A percentile compares a stretch with the other conserved stretches of the same genome.
Conservation (phyloP, 768 basidiomycete genomes). For the Royoungia palumana region DNA sequence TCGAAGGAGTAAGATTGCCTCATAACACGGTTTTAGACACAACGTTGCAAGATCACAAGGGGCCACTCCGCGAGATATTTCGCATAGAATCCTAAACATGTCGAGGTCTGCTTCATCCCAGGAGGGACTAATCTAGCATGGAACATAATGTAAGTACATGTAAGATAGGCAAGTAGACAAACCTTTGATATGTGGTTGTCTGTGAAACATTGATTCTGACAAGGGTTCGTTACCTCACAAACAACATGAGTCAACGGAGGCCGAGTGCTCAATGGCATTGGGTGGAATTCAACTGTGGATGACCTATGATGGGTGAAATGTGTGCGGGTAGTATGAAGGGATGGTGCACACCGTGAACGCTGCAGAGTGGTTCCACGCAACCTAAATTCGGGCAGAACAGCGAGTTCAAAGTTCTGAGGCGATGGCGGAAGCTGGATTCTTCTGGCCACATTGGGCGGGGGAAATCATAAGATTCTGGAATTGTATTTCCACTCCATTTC, state of each 20-base stretch:
- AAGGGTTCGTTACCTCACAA: constrained; percentile 17
- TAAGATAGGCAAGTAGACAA: neutral
- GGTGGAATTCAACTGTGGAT: constrained; percentile 22
- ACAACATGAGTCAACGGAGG: neutral
- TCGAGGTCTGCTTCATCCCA: constrained; percentile 43
- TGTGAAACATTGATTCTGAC: constrained; percentile 30
- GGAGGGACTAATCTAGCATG: constrained; percentile 18
- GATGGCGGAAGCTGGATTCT: constrained; percentile 20
- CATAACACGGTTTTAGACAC: constrained; percentile 55
- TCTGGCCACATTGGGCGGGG: neutral
- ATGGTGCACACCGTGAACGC: constrained; percentile 42
- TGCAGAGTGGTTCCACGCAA: constrained; percentile 50
- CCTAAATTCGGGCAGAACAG: constrained; percentile 53
- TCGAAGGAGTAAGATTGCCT: constrained; percentile 37
- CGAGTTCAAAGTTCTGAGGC: constrained; percentile 35
- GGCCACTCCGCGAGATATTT: constrained; percentile 41
- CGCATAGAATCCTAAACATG: constrained; percentile 37
- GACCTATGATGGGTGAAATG: constrained; percentile 17
- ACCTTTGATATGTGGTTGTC: constrained; percentile 13
- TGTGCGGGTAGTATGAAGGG: neutral
- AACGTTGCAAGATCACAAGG: constrained; percentile 56
- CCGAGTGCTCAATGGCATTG: constrained; percentile 7
- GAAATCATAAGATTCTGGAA: constrained; percentile 19
- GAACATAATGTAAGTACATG: neutral
- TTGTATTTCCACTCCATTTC: constrained; percentile 24